A percentile compares a stretch with the other conserved stretches of the same genome.
Evolutionary conservation across 2,329 filamentous ascomycete genomes (phyloP).

Genomic region (Ophiostoma populinum): DNA sequence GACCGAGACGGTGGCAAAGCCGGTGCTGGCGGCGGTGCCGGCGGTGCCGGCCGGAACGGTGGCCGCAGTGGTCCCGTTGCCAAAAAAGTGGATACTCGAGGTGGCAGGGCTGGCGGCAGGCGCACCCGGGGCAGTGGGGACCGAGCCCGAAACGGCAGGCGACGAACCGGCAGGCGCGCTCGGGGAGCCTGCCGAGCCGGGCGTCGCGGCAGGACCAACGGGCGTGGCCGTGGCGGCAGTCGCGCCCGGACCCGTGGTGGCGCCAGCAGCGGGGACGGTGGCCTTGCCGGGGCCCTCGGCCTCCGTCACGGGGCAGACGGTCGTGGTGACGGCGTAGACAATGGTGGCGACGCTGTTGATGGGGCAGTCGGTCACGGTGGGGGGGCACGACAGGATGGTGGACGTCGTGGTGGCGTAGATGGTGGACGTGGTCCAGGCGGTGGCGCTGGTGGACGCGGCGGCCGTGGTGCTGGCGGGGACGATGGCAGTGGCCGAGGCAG

Average conservation of each 20-base stretch:
- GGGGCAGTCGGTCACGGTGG: constrained; percentile 15
- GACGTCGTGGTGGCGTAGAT: constrained; percentile 8
- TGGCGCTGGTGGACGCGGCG: neutral
- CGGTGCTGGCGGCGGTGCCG: no score
- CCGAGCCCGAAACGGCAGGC: neutral
- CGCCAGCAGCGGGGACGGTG: neutral
- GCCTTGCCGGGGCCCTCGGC: neutral
- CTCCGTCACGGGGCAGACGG: constrained; percentile 23
- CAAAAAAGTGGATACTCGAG: no score
- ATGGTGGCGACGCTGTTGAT: constrained; percentile 13
- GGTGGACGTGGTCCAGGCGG: constrained; percentile 5
- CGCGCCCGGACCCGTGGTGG: no score
- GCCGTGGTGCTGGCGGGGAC: neutral
- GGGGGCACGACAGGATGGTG: constrained; percentile 15
- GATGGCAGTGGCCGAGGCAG: neutral
- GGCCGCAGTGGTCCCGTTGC: no score
- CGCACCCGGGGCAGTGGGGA: neutral
- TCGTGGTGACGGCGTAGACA: constrained; percentile 18
- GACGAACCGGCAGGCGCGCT: neutral
- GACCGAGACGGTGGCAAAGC: no score
- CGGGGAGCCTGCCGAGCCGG: neutral
- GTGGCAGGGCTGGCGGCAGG: no score
- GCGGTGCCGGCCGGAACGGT: no score
- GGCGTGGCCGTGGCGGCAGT: neutral
- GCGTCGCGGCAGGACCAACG: no score